Conservation (phyloP, 768 basidiomycete species). For the Calocybe cyanea region DNA sequence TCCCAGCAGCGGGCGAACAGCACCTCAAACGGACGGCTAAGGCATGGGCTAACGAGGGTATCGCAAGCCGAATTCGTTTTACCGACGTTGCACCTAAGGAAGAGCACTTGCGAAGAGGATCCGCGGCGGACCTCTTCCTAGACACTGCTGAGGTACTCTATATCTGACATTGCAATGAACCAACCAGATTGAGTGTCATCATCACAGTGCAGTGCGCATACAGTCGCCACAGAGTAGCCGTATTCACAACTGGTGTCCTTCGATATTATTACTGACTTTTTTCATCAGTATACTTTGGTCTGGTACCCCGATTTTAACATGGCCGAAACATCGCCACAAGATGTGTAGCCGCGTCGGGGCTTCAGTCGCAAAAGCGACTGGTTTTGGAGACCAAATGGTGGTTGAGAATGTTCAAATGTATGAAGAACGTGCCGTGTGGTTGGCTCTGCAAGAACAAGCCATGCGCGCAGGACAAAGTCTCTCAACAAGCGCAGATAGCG, state of each 20-base stretch:
- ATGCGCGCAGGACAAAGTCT: background rate
- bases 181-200: background rate
- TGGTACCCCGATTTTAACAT: constrained; percentile 1
- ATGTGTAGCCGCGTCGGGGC: constrained; percentile 3
- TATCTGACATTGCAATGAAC: background rate
- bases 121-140: background rate
- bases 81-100: constrained; percentile 1
- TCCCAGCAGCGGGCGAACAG: constrained; percentile 1
- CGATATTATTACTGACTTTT: too few relatives aligned
- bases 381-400: constrained; percentile 2
- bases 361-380: constrained; percentile 1
- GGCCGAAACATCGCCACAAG: constrained; percentile 2
- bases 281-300: constrained; percentile 1
- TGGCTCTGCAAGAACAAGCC: background rate
- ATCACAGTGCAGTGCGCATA: constrained; percentile 3
- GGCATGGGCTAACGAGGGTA: background rate
- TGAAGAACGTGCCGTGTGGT: background rate
- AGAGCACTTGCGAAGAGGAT: background rate
- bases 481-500: background rate
- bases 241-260: background rate
- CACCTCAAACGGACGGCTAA: constrained; percentile 1
- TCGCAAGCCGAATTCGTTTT: constrained; percentile 1
- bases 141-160: constrained; percentile 1
- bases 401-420: background rate
- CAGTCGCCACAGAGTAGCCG: background rate